Percentiles rank a stretch among this genome's conserved stretches.
Evolutionary conservation across 2,329 filamentous ascomycete species (phyloP).

Genomic region (Exophiala sideris): DNA sequence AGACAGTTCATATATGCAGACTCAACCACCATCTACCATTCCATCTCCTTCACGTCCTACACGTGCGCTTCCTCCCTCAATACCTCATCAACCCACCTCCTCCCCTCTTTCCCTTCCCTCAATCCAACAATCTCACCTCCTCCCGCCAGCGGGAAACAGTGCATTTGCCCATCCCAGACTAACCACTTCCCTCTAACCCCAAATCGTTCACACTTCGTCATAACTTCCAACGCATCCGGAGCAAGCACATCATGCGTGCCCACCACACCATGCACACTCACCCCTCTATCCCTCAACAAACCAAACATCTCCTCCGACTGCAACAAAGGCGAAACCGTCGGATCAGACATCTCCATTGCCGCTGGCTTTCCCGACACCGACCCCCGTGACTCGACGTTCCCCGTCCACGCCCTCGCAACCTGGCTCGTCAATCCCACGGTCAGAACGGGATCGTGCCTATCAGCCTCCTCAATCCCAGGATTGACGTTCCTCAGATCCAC

Average conservation of each 20-base stretch:
- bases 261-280: slow-evolving; percentile 53
- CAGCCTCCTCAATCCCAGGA: slow-evolving; percentile 40
- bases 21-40: too few relatives aligned
- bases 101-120: slow-evolving; percentile 45
- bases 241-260: slow-evolving; percentile 53
- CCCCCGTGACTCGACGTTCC: not conserved
- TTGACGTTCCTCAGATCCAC: slow-evolving; percentile 50
- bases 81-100: slow-evolving; percentile 33
- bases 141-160: slow-evolving; percentile 55
- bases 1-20: too few relatives aligned
- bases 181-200: slow-evolving; percentile 54
- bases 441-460: slow-evolving; percentile 47
- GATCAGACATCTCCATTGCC: slow-evolving; percentile 32
- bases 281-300: slow-evolving; percentile 36
- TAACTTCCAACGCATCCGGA: slow-evolving; percentile 51
- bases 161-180: slow-evolving; percentile 60
- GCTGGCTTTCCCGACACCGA: not conserved
- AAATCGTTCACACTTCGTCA: slow-evolving; percentile 43
- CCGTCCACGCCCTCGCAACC: slow-evolving; percentile 9
- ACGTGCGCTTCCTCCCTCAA: slow-evolving; percentile 6
- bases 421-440: slow-evolving; percentile 37
- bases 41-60: not conserved
- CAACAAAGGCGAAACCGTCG: slow-evolving; percentile 49
- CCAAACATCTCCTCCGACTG: slow-evolving; percentile 36
- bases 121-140: slow-evolving; percentile 49